A percentile compares a stretch with the other conserved stretches of the same genome.
Conservation (phyloP, 805 yeast genomes). For the Candida yuanshanica region DNA sequence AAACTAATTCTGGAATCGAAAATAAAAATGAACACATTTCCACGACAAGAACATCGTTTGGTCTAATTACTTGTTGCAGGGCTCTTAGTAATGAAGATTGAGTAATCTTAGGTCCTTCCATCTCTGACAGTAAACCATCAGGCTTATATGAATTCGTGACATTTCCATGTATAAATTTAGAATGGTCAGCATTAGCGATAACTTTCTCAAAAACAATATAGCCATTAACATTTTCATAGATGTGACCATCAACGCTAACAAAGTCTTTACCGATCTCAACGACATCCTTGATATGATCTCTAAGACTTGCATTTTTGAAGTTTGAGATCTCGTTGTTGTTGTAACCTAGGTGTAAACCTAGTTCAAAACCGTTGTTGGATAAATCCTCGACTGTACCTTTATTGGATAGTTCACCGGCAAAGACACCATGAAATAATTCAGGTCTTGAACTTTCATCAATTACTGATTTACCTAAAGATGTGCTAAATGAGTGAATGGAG, state of each 20-base stretch:
- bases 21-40: constrained; percentile 67
- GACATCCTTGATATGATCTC: constrained; percentile 14
- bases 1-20: constrained; percentile 50
- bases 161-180: constrained; percentile 3
- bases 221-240: constrained; percentile 12
- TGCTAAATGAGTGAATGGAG: constrained; percentile 17
- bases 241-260: constrained; percentile 12
- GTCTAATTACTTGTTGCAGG: constrained; percentile 44
- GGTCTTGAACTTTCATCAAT: constrained; percentile 39
- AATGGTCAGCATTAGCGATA: constrained; percentile 7
- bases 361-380: constrained; percentile 43
- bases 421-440: constrained; percentile 57
- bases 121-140: constrained; percentile 6
- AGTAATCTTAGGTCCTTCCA: constrained; percentile 21
- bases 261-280: constrained; percentile 23
- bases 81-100: constrained; percentile 48
- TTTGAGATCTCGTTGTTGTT: constrained; percentile 54
- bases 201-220: constrained; percentile 14
- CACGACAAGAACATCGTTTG: constrained; percentile 52
- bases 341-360: constrained; percentile 65
- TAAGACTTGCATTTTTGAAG: constrained; percentile 5
- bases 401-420: constrained; percentile 52
- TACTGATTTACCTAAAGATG: constrained; percentile 13
- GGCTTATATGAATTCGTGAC: background rate
- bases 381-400: constrained; percentile 39